Percentiles rank a stretch among this genome's conserved stretches.
phyloP scores from a whole-genome alignment of 345 rosid genomes.

The Eucalyptus viminalis region DNA sequence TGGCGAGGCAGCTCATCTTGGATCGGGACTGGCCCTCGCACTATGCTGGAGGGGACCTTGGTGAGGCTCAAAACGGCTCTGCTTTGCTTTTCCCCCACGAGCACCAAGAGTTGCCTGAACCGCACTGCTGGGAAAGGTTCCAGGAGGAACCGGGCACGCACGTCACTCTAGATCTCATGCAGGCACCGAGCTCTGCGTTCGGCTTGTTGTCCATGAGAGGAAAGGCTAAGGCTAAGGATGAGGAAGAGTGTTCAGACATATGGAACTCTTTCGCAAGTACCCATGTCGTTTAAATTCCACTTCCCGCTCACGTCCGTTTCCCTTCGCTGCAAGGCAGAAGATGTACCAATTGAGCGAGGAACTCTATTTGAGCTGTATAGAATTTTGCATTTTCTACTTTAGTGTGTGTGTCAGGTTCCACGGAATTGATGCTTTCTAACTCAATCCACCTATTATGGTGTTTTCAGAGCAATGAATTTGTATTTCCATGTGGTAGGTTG shows the following conservation, averaged over 20 bases:
- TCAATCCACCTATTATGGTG: neutral
- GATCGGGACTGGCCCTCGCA: neutral
- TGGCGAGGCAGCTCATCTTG: slow-evolving; percentile 18
- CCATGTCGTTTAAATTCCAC: neutral
- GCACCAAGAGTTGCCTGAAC: neutral
- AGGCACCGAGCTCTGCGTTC: slow-evolving; percentile 19
- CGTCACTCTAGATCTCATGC: slow-evolving; percentile 42
- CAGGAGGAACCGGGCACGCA: slow-evolving; percentile 7
- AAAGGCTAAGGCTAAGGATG: slow-evolving; percentile 11
- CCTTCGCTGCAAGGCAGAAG: neutral
- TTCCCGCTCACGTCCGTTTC: neutral
- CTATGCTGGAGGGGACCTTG: neutral
- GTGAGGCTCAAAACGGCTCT: neutral
- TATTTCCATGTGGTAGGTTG: neutral
- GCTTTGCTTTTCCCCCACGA: neutral
- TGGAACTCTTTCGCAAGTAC: slow-evolving; percentile 19
- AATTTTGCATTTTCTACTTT: neutral
- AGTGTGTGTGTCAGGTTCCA: neutral
- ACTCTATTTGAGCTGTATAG: neutral
- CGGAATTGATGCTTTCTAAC: neutral
- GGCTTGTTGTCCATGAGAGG: slow-evolving; percentile 10
- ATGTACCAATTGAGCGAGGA: neutral
- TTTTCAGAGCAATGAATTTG: neutral
- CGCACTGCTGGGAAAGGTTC: slow-evolving; percentile 4
- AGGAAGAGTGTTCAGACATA: slow-evolving; percentile 13